Evolutionary conservation across 495 filamentous ascomycete genomes (phyloP), one percentile per base, ranked within the genome.

Genomic region (Tuber melanosporum): DNA sequence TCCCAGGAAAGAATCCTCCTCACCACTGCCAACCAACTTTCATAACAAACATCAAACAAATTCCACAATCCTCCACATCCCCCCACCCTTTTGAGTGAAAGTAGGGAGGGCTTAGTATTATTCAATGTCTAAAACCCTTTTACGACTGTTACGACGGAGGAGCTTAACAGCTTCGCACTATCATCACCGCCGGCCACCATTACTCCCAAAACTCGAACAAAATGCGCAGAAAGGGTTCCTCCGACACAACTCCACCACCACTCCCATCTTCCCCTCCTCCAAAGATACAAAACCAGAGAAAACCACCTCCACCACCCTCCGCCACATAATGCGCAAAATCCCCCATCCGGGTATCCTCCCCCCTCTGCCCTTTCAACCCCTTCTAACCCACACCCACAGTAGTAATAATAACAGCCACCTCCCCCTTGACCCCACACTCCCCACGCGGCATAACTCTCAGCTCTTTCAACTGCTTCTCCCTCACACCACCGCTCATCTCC

Each of bases 401-500:
- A 74, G 74, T 81, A 66, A 83, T 83, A 73, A 76, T 83, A 62
- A 83, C 81, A 44, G 43, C 46, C 20, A 36, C 52, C 42, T 73
- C 81, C 17, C 73, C 81, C 7, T 39, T 46, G 8, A 69, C 20
- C n/a, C 62, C 52, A 20, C 12, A 41, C 20, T 71, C 77, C 70
- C 81, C 79, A 74, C 78, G 76, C 15, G 82, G 82, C 8, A 83
- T 83, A 75, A 83, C 82, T 22, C 82, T 83, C 78, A 82, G 79
- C 20, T 84, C 79, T 14, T 78, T 83, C 77, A 83, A 81, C 36
- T 83, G 82, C 45, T 76, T 83, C 66, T 83, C 82, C 5, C 71
- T 83, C 43, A 52, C 73, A n/a, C 82, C 82, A 17, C 82, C 82
- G 1, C 70, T 83, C 6, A 49, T 83, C 70, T 76, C 82, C 71